A percentile compares a stretch with the other conserved stretches of the same genome.
Conservation (phyloP, 2,329 filamentous ascomycete genomes). For the Didymella pinodella region DNA sequence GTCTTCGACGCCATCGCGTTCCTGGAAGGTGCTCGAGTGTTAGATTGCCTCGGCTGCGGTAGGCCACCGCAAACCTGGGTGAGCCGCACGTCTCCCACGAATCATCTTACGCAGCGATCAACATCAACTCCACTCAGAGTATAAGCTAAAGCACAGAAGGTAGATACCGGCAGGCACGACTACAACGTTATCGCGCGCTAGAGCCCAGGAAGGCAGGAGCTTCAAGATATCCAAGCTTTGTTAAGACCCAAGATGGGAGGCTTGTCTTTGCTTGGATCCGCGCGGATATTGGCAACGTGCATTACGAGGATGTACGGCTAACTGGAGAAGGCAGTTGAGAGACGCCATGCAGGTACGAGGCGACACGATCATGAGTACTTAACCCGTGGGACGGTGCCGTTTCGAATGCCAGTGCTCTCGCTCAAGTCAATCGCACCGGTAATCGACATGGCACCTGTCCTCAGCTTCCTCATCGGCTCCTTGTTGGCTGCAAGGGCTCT, state of each 20-base stretch:
- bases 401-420: slow-evolving; percentile 14
- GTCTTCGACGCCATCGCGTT: slow-evolving; percentile 8
- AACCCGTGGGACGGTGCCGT: slow-evolving; percentile 5
- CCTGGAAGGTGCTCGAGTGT: slow-evolving; percentile 18
- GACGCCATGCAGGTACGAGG: slow-evolving; percentile 3
- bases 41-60: slow-evolving; percentile 17
- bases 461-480: slow-evolving; percentile 35
- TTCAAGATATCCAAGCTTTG: slow-evolving; percentile 17
- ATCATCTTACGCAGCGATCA: slow-evolving; percentile 2
- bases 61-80: background rate
- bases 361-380: slow-evolving; percentile 7
- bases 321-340: slow-evolving; percentile 21
- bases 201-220: slow-evolving; percentile 15
- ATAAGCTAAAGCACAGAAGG: slow-evolving; percentile 7
- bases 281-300: slow-evolving; percentile 12
- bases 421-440: slow-evolving; percentile 24
- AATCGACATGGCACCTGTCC: slow-evolving; percentile 34
- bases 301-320: slow-evolving; percentile 3
- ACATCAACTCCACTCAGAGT: slow-evolving; percentile 7
- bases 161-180: slow-evolving; percentile 11
- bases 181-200: slow-evolving; percentile 14
- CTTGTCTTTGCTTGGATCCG: slow-evolving; percentile 19
- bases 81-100: background rate
- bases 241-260: slow-evolving; percentile 10
- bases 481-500: slow-evolving; percentile 33